These are phyloP conservation scores for Rhynchospora pubera DNA, from an alignment of 176 grass and related monocot genomes.

Conservation along the genomic window DNA sequence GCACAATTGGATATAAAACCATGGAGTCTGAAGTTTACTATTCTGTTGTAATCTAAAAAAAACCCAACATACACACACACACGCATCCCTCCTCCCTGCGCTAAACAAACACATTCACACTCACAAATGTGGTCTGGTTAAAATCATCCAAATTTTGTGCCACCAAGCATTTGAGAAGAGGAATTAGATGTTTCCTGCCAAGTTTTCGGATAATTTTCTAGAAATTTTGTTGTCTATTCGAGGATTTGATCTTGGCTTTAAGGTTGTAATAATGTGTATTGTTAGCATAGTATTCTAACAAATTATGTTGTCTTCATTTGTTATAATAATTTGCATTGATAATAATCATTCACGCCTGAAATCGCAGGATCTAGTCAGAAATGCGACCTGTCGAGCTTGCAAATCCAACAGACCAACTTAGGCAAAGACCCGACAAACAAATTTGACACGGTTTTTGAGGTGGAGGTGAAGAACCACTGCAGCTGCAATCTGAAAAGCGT, in stretches of 20 bases:
- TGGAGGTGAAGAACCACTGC: slow-evolving; percentile 51
- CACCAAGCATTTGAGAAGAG: background rate
- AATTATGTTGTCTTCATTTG: background rate
- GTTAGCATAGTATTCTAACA: background rate
- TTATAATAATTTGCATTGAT: background rate
- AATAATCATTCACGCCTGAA: background rate
- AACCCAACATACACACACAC: background rate
- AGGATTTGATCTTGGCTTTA: background rate
- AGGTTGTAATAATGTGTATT: background rate
- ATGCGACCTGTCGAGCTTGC: slow-evolving; percentile 39
- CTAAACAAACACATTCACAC: background rate
- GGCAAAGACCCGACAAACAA: slow-evolving; percentile 27
- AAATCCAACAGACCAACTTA: slow-evolving; percentile 44
- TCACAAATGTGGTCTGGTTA: background rate
- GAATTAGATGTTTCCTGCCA: background rate
- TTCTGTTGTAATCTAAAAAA: background rate
- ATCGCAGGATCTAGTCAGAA: background rate
- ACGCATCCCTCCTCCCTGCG: background rate
- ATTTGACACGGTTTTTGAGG: slow-evolving; percentile 59
- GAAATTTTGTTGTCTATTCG: background rate
- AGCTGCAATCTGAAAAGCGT: slow-evolving; percentile 33
- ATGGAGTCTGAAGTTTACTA: background rate
- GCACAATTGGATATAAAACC: too few species aligned
- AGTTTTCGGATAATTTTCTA: background rate
- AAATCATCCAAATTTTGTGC: background rate